phyloP scores from a whole-genome alignment of 768 basidiomycete species.

The Rhizopogon vinicolor region DNA sequence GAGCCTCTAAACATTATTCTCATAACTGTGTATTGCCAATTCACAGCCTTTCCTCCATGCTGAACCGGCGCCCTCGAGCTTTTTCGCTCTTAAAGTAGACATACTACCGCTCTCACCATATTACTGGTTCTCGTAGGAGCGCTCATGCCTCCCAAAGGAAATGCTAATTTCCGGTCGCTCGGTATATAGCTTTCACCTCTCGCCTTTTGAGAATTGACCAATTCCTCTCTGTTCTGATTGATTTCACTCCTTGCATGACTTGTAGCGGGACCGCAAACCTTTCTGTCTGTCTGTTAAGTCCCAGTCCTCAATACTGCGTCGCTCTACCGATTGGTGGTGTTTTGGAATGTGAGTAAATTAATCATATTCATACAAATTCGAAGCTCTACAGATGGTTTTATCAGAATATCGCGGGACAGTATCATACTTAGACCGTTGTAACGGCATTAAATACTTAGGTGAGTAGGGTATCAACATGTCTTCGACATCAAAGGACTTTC shows the following conservation, averaged over 20 bases:
- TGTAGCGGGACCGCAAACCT: background rate
- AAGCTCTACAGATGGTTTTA: background rate
- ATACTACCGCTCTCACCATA: background rate
- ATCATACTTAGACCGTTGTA: background rate
- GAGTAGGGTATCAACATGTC: background rate
- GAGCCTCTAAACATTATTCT: background rate
- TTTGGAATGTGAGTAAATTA: background rate
- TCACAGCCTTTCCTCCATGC: background rate
- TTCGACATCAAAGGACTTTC: background rate
- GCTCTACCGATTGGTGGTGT: background rate
- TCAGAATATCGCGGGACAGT: background rate
- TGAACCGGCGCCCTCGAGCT: too few species aligned
- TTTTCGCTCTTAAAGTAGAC: background rate
- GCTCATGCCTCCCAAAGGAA: background rate
- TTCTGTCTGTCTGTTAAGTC: background rate
- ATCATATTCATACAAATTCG: background rate
- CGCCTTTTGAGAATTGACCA: background rate
- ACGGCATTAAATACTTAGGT: slow-evolving; percentile 2
- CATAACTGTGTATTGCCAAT: slow-evolving; percentile 10
- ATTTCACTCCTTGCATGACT: background rate
- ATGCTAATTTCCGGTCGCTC: slow-evolving; percentile 25
- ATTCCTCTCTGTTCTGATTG: background rate
- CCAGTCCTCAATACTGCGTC: background rate
- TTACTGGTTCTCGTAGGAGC: slow-evolving; percentile 17
- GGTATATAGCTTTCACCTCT: slow-evolving; percentile 20